Percentiles rank a stretch among this genome's conserved stretches.
Conservation (phyloP, 768 basidiomycete genomes). For the Mycena pura region DNA sequence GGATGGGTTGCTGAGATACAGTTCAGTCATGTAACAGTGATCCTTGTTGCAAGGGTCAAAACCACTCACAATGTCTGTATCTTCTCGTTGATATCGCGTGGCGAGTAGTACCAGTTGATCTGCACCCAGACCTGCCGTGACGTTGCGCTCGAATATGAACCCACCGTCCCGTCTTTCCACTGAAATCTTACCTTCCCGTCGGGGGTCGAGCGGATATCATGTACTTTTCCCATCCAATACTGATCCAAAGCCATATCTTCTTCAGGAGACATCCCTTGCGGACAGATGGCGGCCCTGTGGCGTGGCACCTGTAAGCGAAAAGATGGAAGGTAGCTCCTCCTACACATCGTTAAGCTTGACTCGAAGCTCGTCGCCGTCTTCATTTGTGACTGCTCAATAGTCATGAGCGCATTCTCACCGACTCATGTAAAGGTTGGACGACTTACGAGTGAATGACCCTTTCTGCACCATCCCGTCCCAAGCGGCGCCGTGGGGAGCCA, state of each 20-base stretch:
- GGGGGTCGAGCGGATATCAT: not conserved
- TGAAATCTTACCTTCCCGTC: not conserved
- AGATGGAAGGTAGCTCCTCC: not conserved
- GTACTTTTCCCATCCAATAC: constrained; percentile 5
- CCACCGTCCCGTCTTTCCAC: too few species aligned
- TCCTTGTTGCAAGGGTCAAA: not conserved
- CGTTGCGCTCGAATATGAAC: not conserved
- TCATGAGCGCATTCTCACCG: too few species aligned
- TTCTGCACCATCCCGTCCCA: not conserved
- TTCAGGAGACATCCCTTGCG: not conserved
- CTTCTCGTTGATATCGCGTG: not conserved
- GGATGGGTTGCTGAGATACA: not conserved
- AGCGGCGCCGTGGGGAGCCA: not conserved
- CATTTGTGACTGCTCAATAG: not conserved
- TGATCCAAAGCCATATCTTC: not conserved
- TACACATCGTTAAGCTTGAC: not conserved
- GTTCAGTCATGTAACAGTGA: not conserved
- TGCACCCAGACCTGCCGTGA: constrained; percentile 15
- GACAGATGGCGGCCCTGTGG: not conserved
- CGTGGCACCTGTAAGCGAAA: not conserved
- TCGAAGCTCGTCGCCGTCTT: not conserved
- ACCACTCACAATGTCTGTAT: constrained; percentile 4
- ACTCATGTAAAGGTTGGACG: not conserved
- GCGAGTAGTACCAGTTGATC: constrained; percentile 19
- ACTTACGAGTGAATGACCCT: not conserved